These are phyloP conservation scores for Arachis stenosperma DNA, from an alignment of 306 rosid genomes.

Conservation along the genomic window DNA sequence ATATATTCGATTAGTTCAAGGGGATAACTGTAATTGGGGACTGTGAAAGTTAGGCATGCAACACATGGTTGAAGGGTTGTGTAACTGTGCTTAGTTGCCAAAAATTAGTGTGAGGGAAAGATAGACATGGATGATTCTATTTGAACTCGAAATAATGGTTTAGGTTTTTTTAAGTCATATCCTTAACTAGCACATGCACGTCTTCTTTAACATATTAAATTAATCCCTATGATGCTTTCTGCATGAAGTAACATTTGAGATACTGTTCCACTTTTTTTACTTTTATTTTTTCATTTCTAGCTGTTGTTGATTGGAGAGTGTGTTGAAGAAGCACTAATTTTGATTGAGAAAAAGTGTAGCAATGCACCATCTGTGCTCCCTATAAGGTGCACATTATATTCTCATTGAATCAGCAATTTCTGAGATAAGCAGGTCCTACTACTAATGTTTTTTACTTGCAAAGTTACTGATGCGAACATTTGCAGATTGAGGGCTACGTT, in stretches of 20 bases:
- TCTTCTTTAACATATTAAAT: constrained; percentile 16
- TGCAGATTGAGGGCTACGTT: constrained; percentile 72
- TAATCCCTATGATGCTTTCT: constrained; percentile 21
- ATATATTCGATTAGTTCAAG: too few relatives aligned
- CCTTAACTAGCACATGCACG: constrained; percentile 9
- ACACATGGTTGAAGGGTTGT: too few relatives aligned
- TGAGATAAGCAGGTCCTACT: constrained; percentile 9
- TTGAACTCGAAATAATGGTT: constrained; percentile 1
- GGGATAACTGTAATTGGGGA: too few relatives aligned
- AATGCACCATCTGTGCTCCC: constrained; percentile 53
- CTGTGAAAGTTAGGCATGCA: too few relatives aligned
- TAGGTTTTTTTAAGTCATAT: constrained; percentile 26
- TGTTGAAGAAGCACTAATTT: constrained; percentile 60
- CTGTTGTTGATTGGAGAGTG: constrained; percentile 74
- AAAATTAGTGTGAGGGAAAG: too few relatives aligned
- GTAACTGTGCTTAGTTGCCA: too few relatives aligned
- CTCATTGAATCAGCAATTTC: constrained; percentile 3
- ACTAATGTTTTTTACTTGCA: neutral
- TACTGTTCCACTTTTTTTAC: constrained; percentile 25
- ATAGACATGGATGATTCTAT: too few relatives aligned
- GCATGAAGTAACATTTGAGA: constrained; percentile 6
- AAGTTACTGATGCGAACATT: constrained; percentile 20
- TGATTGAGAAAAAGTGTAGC: constrained; percentile 55
- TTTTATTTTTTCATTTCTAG: constrained; percentile 43
- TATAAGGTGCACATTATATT: constrained; percentile 52